Evolutionary conservation across 2,329 filamentous ascomycete species (phyloP).

Genomic region (Diaporthe citriasiana): DNA sequence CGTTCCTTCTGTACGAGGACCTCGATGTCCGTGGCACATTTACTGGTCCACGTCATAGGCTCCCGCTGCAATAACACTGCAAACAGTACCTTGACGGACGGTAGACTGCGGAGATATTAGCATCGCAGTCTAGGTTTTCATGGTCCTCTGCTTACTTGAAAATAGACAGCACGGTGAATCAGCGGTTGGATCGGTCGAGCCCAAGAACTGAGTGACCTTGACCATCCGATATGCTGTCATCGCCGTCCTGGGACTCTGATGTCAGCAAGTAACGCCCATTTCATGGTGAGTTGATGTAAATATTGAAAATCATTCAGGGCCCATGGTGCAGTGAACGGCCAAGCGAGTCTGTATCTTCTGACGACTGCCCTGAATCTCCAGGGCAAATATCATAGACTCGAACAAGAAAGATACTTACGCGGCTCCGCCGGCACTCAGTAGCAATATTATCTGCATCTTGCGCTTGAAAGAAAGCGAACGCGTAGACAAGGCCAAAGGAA

Average conservation of each 20-base stretch:
- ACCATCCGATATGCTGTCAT: slow-evolving; percentile 50
- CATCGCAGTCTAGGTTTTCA: neutral
- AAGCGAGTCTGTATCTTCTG: neutral
- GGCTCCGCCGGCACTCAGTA: slow-evolving; percentile 51
- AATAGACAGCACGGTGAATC: slow-evolving; percentile 44
- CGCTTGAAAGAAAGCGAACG: slow-evolving; percentile 46
- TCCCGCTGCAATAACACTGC: neutral
- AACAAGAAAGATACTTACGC: slow-evolving; percentile 38
- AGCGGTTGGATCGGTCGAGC: slow-evolving; percentile 45
- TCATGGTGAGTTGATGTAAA: neutral
- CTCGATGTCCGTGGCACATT: neutral
- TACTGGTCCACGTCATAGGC: neutral
- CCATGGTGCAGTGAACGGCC: too few relatives aligned
- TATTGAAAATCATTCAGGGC: too few relatives aligned
- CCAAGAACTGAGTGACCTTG: slow-evolving; percentile 45
- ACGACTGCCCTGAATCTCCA: neutral
- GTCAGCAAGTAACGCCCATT: neutral
- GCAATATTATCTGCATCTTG: slow-evolving; percentile 52
- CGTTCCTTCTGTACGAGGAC: neutral
- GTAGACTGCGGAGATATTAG: slow-evolving; percentile 32
- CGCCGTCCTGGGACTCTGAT: neutral
- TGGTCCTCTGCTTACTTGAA: slow-evolving; percentile 13
- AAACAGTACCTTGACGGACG: slow-evolving; percentile 43
- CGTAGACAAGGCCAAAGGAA: slow-evolving; percentile 50
- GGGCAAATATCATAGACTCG: neutral